Evolutionary conservation across 1,139 yeast genomes (phyloP).

Genomic region (Arxiozyma bovina): DNA sequence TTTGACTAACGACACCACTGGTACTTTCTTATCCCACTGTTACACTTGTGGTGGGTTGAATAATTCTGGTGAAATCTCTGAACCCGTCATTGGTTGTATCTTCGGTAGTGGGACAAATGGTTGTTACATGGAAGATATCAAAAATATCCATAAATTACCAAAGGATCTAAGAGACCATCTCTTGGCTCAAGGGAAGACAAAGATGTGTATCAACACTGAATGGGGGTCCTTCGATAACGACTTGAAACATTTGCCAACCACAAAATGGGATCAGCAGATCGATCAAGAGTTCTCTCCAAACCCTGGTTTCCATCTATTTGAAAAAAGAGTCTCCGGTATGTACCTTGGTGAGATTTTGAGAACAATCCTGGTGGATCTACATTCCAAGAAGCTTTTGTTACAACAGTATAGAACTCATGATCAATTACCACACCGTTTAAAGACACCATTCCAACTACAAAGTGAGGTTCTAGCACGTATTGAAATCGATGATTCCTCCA

Average conservation of each 20-base stretch:
- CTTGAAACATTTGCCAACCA: conserved; percentile 59
- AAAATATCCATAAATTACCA: conserved; percentile 58
- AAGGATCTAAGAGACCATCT: conserved; percentile 33
- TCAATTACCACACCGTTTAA: conserved; percentile 54
- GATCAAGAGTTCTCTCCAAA: conserved; percentile 66
- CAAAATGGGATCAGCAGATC: conserved; percentile 61
- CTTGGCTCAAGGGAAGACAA: conserved; percentile 42
- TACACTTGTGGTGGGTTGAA: conserved; percentile 49
- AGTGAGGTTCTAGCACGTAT: conserved; percentile 78
- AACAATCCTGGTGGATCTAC: conserved; percentile 59
- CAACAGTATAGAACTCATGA: conserved; percentile 45
- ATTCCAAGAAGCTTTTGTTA: conserved; percentile 48
- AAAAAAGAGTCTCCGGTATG: conserved; percentile 91
- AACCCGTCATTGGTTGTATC: conserved; percentile 76
- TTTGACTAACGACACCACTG: conserved; percentile 89
- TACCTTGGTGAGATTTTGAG: conserved; percentile 84
- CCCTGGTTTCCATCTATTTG: conserved; percentile 80
- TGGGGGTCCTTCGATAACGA: conserved; percentile 96
- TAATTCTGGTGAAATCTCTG: conserved; percentile 51
- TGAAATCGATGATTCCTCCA: conserved; percentile 71
- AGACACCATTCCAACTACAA: conserved; percentile 67
- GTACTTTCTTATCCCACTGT: conserved; percentile 80
- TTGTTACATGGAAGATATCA: conserved; percentile 72
- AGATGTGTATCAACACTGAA: conserved; percentile 90
- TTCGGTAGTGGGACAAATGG: conserved; percentile 97